Base-by-base conservation (phyloP, 148 eudicot species). In the Fagopyrum esculentum region DNA sequence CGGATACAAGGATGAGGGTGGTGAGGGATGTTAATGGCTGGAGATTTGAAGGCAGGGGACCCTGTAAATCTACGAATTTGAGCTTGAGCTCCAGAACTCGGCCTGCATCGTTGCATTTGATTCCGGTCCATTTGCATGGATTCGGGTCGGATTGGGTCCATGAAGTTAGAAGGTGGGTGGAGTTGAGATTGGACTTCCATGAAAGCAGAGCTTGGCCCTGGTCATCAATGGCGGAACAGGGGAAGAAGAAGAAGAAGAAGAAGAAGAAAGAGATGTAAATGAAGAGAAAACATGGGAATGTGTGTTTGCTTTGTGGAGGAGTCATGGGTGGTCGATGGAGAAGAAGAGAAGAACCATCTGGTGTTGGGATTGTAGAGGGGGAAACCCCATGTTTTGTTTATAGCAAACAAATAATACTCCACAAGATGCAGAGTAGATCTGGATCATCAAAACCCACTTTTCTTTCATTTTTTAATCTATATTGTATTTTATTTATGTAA, bases 51-150 rank as follows among this genome's bases (percentile, higher is more conserved):
- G 99, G 99, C 81, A 92, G 78, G 56, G 85, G 78, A 66, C 99
- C 99, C 55, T 85, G 89, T 57, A 96, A 75, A 70, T 87, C 85
- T 17, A 90, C 51, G 7, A 86, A 79, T 45, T 75, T 82, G 77
- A 96, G 77, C 50, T 70, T 82, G 49, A 96, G 80, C 49, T 83
- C 80, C 5, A 61, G 66, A 15, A 96, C 93, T 13, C 83, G 59
- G 45, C 76, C 82, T 4, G 78, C 78, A 9, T 77, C 17, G 55
- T 92, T 72, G 86, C 97, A 92, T 12, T 48, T 60, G 63, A 95
- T 71, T 35, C 98, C 99, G 60, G 85, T 19, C 99, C 99, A 95
- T 0, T 69, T 79, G 85, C 99, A 95, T 44, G 98, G 97, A 66
- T 11, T 82, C 22, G 69, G 71, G 84, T 87, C 88, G 8, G 86